phyloP scores from a whole-genome alignment of 2,329 filamentous ascomycete genomes.

The Sarocladium brachiariae region DNA sequence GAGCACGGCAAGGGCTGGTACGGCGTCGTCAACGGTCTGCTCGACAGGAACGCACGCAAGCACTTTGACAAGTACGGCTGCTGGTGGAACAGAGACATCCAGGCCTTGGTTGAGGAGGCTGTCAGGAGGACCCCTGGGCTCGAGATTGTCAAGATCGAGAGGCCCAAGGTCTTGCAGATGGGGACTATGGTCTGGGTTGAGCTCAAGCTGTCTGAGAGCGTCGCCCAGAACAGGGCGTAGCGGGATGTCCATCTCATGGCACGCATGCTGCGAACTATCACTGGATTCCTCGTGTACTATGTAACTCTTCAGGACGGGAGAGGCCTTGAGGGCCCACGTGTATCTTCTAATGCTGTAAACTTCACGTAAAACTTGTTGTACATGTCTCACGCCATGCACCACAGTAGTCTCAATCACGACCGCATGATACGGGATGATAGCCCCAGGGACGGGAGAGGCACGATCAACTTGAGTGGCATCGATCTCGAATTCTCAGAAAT shows the following conservation, averaged over 20 bases:
- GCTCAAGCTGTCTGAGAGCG: constrained; percentile 26
- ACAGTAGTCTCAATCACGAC: too few species aligned
- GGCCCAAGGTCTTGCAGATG: constrained; percentile 44
- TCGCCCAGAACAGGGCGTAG: not conserved
- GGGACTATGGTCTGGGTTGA: constrained; percentile 56
- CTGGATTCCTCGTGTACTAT: too few species aligned
- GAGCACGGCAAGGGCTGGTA: constrained; percentile 56
- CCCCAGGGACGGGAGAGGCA: too few species aligned
- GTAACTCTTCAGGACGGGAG: too few species aligned
- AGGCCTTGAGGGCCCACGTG: too few species aligned
- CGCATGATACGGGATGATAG: too few species aligned
- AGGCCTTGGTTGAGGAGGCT: constrained; percentile 45
- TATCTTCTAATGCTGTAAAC: too few species aligned
- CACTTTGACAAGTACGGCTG: constrained; percentile 57
- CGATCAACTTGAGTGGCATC: not conserved
- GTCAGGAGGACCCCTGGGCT: constrained; percentile 42
- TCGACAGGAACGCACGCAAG: constrained; percentile 47
- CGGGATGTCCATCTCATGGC: too few species aligned
- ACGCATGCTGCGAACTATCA: too few species aligned
- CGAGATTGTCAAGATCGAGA: constrained; percentile 47
- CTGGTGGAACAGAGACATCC: constrained; percentile 63
- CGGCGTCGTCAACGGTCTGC: constrained; percentile 45
- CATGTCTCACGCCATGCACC: too few species aligned
- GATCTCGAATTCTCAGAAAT: not conserved
- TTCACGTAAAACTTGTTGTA: too few species aligned